These are phyloP conservation scores for Ogataea minuta DNA, from an alignment of 805 yeast species.

Conservation along the genomic window DNA sequence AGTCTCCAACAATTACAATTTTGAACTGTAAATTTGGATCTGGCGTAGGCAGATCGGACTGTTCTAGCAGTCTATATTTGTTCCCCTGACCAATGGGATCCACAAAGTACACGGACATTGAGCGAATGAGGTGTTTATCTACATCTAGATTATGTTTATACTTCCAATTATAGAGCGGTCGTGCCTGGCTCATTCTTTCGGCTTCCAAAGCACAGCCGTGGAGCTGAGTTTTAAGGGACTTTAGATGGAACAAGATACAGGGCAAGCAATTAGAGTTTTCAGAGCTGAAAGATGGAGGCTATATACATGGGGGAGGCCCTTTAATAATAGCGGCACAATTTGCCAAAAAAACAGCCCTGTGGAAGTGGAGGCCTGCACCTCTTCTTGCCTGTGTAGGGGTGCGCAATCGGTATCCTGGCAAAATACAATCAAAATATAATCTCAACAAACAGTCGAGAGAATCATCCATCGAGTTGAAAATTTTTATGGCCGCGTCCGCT, in stretches of 20 bases:
- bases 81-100: slow-evolving; percentile 24
- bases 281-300: too few relatives aligned
- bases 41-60: slow-evolving; percentile 33
- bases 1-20: slow-evolving; percentile 94
- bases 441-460: background rate
- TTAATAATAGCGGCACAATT: too few relatives aligned
- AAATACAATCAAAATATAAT: slow-evolving; percentile 3
- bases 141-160: slow-evolving; percentile 8
- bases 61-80: slow-evolving; percentile 23
- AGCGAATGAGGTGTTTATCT: background rate
- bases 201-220: slow-evolving; percentile 5
- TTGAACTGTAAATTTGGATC: slow-evolving; percentile 30
- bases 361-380: too few relatives aligned
- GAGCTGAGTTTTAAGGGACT: too few relatives aligned
- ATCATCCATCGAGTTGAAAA: background rate
- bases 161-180: slow-evolving; percentile 18
- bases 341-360: too few relatives aligned
- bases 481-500: slow-evolving; percentile 13
- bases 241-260: too few relatives aligned
- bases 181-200: slow-evolving; percentile 1
- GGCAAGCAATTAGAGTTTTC: too few relatives aligned
- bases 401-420: slow-evolving; percentile 4
- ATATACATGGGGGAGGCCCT: too few relatives aligned
- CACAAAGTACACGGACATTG: slow-evolving; percentile 16
- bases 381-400: slow-evolving; percentile 10